These are phyloP conservation scores for Cutaneotrichosporon sp. DNA, from an alignment of 1,284 basidiomycete genomes.

Conservation along the genomic window DNA sequence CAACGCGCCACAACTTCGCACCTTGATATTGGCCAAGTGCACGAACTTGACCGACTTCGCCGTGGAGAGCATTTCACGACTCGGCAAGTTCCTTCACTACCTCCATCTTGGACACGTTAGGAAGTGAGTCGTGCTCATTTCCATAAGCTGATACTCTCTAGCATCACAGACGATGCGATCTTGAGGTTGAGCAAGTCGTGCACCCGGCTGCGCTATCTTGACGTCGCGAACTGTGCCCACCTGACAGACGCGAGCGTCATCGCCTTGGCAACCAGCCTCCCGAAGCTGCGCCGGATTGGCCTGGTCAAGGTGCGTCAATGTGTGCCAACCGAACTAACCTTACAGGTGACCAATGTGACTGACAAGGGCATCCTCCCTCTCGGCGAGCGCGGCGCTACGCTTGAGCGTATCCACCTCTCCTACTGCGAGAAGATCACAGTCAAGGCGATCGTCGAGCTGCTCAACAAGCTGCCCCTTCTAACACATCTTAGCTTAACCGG, in stretches of 20 bases:
- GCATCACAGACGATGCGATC: slow-evolving; percentile 88
- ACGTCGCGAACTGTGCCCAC: slow-evolving; percentile 87
- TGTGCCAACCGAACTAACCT: background rate
- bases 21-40: slow-evolving; percentile 91
- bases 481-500: slow-evolving; percentile 96
- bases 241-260: slow-evolving; percentile 93
- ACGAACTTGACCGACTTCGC: slow-evolving; percentile 77
- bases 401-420: slow-evolving; percentile 94
- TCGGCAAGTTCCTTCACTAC: slow-evolving; percentile 92
- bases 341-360: slow-evolving; percentile 80
- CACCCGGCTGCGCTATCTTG: slow-evolving; percentile 91
- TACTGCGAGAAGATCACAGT: slow-evolving; percentile 97
- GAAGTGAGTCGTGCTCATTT: slow-evolving; percentile 49
- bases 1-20: slow-evolving; percentile 85
- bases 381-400: slow-evolving; percentile 67
- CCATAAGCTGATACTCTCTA: slow-evolving; percentile 41
- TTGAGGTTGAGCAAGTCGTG: slow-evolving; percentile 80
- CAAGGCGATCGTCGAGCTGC: slow-evolving; percentile 83
- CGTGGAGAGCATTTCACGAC: slow-evolving; percentile 77
- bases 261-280: slow-evolving; percentile 77
- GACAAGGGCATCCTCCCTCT: slow-evolving; percentile 89
- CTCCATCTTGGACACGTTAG: slow-evolving; percentile 90
- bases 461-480: slow-evolving; percentile 80
- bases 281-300: slow-evolving; percentile 90
- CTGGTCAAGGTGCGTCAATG: slow-evolving; percentile 74